A percentile compares a stretch with the other conserved stretches of the same genome.
These are phyloP conservation scores for Ophiostoma australiae DNA, from an alignment of 2,329 filamentous ascomycete genomes.

Conservation along the genomic window DNA sequence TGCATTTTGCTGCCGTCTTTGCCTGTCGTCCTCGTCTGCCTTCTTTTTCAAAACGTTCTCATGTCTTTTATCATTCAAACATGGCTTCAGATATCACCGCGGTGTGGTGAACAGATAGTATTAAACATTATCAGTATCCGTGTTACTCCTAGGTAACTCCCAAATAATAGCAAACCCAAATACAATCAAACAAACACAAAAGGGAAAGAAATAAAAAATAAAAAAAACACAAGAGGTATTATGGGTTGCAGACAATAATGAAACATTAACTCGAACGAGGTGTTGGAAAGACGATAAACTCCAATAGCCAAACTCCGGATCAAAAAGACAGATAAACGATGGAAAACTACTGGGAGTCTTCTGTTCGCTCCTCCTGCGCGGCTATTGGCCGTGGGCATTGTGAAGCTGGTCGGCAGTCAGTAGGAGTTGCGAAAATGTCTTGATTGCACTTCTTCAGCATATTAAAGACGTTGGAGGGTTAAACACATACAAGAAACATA, in stretches of 20 bases:
- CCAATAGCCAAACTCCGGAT: background rate
- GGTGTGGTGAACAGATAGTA: background rate
- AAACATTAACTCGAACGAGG: background rate
- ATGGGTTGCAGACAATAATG: background rate
- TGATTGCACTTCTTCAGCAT: no score
- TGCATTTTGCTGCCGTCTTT: background rate
- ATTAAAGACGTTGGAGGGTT: no score
- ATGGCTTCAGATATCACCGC: no score
- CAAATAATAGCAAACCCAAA: background rate
- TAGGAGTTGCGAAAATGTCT: background rate
- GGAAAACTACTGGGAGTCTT: background rate
- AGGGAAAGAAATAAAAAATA: background rate
- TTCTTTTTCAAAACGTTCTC: background rate
- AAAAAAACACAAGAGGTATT: background rate
- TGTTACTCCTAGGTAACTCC: background rate
- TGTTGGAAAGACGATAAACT: background rate
- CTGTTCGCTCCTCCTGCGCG: background rate
- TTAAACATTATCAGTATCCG: background rate
- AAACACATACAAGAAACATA: background rate
- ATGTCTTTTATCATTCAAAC: no score
- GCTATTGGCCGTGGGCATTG: constrained; percentile 7
- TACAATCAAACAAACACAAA: background rate
- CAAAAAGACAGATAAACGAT: background rate
- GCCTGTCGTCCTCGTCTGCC: background rate
- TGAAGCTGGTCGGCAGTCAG: constrained; percentile 1